phyloP scores from a whole-genome alignment of 2,329 filamentous ascomycete species.

The Aspergillus ochraceus region DNA sequence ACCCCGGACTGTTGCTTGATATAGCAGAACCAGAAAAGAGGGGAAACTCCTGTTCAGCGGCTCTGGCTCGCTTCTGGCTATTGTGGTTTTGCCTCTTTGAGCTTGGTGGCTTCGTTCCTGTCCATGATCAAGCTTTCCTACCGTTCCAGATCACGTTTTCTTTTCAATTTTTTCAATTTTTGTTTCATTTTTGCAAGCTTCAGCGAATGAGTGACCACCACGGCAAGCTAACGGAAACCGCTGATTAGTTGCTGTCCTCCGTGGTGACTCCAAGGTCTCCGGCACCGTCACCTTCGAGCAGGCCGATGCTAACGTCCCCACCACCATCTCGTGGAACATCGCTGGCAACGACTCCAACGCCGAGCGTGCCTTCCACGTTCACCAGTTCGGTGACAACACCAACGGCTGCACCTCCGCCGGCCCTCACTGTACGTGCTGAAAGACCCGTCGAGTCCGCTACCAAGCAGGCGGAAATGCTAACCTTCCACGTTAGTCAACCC shows the following conservation, averaged over 20 bases:
- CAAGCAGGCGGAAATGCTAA: constrained; percentile 6
- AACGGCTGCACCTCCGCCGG: constrained; percentile 99
- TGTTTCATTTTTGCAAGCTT: background rate
- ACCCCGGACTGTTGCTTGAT: background rate
- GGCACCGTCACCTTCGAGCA: constrained; percentile 97
- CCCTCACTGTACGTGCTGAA: constrained; percentile 77
- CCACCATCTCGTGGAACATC: constrained; percentile 90
- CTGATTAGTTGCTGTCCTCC: constrained; percentile 81
- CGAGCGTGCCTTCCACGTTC: constrained; percentile 96
- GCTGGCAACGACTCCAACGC: constrained; percentile 90
- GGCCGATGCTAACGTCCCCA: constrained; percentile 74
- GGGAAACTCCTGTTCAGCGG: background rate
- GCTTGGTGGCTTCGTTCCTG: background rate
- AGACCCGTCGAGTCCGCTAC: background rate
- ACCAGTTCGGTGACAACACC: constrained; percentile 99
- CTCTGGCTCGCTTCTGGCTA: background rate
- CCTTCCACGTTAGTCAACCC: constrained; percentile 76
- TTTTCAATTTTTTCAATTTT: background rate
- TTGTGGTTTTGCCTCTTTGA: constrained; percentile 9
- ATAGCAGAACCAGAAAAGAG: constrained; percentile 5
- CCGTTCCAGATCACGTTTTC: background rate
- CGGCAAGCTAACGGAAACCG: constrained; percentile 4
- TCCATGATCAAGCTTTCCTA: background rate
- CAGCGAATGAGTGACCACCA: background rate
- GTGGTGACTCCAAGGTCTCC: constrained; percentile 93